Evolutionary conservation across 441 rosid species (phyloP), one percentile per base, ranked within the genome.

Genomic region (Syzygium syzygioides): DNA sequence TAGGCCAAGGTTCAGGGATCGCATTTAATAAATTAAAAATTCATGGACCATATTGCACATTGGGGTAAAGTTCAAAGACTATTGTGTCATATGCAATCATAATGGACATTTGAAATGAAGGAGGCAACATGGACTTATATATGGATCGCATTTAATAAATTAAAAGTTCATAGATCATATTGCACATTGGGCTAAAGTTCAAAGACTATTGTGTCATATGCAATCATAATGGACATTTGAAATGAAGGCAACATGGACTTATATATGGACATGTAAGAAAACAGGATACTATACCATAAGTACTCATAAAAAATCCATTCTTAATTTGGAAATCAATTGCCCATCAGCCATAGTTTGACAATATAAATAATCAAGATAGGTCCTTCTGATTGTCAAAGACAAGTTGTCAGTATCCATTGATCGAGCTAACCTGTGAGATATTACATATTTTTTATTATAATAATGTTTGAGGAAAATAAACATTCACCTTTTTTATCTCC

Each of bases 71-170:
- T 56, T 56, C 9, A 56, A 0, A 4, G 9, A 20, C 0, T 19
- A 2, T 56, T 0, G 48, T 45, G 59, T 56, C 5, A n/a, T n/a
- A n/a, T n/a, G n/a, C n/a, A n/a, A n/a, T n/a, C n/a, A n/a, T n/a
- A n/a, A n/a, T n/a, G n/a, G n/a, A n/a, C n/a, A n/a, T n/a, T n/a
- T n/a, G n/a, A n/a, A n/a, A n/a, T n/a, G n/a, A n/a, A n/a, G n/a
- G n/a, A 7, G 57, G 57, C 57, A 19, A 55, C 57, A 55, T 19
- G 11, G 9, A 55, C 23, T 18, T 55, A 55, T 2, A 19, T 19
- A 55, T 55, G 25, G 25, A 18, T 0, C 0, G 1, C 0, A 56
- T 20, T 0, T 7, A 56, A 56, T 9, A 3, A 23, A 56, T 56
- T 56, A 56, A 20, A 56, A 56, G 12, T 20, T 56, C 5, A 20